Evolutionary conservation across 2,329 filamentous ascomycete genomes (phyloP), one percentile per base, ranked within the genome.

Genomic region (Tolypocladium ovalisporum): DNA sequence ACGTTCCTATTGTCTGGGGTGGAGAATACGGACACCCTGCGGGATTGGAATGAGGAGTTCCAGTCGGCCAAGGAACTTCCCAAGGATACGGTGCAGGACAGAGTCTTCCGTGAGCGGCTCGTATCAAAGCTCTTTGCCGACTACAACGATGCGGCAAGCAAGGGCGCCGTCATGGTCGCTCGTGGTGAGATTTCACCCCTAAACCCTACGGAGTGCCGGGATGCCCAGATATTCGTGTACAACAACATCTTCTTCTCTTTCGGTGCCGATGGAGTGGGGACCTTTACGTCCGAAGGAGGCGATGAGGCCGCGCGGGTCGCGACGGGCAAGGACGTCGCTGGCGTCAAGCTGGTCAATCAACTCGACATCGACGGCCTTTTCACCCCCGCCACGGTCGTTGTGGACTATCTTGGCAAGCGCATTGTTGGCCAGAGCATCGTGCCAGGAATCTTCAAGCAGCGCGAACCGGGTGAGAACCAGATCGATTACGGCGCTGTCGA

Each of bases 211-310:
- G 94, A 99, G 75, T 86, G 81, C 62, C 84, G 82, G 63, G 93
- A 99, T 71, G 94, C 94, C 4, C 94, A 99, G 71, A 99, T 99
- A 63, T 99, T 96, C 67, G 93, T 99, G 29, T 97, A 97, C 79
- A 97, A 97, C 79, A 99, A 99, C 74, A 91, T 99, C 64, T 99
- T 99, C 78, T 99, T 96, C 78, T 97, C 94, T 0, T 97, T 97
- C 65, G 94, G 94, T 61, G 93, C 94, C 51, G 94, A 99, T 71
- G 95, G 94, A 55, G 94, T 97, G 52, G 93, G 94, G 49, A 99
- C 94, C 19, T 99, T 99, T 72, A 92, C 91, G 13, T 92, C 88
- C 3, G 94, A 99, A 75, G 94, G 94, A 63, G 94, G 94, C 24
- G 93, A 99, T 63, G 94, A 99, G 75, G 94, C 94, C 62, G 94